Evolutionary conservation across 345 rosid genomes (phyloP).

Genomic region (Limnanthes douglasii): DNA sequence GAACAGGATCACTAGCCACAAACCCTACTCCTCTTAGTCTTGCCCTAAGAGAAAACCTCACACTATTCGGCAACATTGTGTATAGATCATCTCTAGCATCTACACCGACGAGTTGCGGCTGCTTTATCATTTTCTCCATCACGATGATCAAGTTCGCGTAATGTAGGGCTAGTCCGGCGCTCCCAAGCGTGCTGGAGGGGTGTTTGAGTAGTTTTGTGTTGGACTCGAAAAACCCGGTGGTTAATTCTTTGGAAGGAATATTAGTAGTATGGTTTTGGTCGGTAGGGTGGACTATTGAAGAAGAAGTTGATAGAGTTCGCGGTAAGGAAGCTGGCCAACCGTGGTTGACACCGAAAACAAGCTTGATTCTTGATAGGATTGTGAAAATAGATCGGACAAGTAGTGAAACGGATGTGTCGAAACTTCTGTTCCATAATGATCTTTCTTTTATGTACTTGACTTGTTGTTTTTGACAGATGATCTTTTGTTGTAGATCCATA

Average conservation of each 20-base stretch:
- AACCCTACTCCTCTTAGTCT: constrained; percentile 71
- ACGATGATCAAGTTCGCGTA: constrained; percentile 75
- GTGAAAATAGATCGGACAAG: constrained; percentile 62
- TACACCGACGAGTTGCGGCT: constrained; percentile 80
- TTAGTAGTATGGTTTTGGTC: constrained; percentile 13
- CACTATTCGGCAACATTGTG: constrained; percentile 67
- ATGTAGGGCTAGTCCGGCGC: constrained; percentile 66
- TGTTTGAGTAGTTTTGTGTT: constrained; percentile 53
- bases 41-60: constrained; percentile 41
- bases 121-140: constrained; percentile 87
- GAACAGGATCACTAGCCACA: constrained; percentile 49
- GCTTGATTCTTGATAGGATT: constrained; percentile 46
- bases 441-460: constrained; percentile 66
- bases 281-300: constrained; percentile 52
- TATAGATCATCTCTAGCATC: constrained; percentile 88
- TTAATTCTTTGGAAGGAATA: background rate
- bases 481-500: constrained; percentile 52
- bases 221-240: constrained; percentile 37
- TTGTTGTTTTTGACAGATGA: constrained; percentile 54
- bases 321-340: constrained; percentile 34
- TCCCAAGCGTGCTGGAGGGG: constrained; percentile 57
- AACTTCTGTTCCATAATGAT: constrained; percentile 80
- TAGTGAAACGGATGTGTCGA: constrained; percentile 40
- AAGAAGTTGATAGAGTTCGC: constrained; percentile 70
- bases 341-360: constrained; percentile 47